Evolutionary conservation across 106 monocot genomes (phyloP).

Genomic region (Platanthera guangdongensis): DNA sequence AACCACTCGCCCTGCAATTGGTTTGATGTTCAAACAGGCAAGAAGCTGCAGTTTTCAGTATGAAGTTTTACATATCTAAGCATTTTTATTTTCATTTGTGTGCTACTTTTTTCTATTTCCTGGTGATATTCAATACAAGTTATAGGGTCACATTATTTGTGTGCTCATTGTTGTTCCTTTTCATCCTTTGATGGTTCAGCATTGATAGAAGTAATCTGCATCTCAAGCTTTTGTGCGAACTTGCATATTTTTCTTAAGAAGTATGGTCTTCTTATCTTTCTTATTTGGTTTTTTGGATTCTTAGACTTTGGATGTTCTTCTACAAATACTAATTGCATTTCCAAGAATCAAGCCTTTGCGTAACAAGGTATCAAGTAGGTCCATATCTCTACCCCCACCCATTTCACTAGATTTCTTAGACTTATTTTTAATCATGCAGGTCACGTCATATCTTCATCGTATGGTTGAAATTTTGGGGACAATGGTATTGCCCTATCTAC

Average conservation of each 20-base stretch:
- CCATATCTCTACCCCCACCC: background rate
- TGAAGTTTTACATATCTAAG: background rate
- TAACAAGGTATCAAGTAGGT: conserved; percentile 44
- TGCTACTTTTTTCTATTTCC: background rate
- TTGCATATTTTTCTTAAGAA: background rate
- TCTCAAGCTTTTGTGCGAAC: background rate
- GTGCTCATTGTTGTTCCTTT: background rate
- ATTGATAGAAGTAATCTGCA: background rate
- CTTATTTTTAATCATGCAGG: conserved; percentile 23
- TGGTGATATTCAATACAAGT: background rate
- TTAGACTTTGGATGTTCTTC: conserved; percentile 76
- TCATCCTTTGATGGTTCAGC: background rate
- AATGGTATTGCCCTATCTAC: conserved; percentile 70
- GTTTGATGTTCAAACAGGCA: conserved; percentile 89
- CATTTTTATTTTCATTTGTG: background rate
- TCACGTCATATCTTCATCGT: conserved; percentile 87
- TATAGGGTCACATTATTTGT: background rate
- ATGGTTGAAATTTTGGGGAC: conserved; percentile 84
- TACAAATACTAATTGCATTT: conserved; percentile 58
- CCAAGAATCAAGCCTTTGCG: conserved; percentile 69
- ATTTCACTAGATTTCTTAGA: background rate
- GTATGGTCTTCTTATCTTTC: conserved; percentile 5
- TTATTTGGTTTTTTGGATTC: conserved; percentile 7
- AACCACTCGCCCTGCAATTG: conserved; percentile 68
- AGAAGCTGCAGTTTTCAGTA: background rate